Conservation (phyloP, 345 rosid species). For the Adansonia digitata region DNA sequence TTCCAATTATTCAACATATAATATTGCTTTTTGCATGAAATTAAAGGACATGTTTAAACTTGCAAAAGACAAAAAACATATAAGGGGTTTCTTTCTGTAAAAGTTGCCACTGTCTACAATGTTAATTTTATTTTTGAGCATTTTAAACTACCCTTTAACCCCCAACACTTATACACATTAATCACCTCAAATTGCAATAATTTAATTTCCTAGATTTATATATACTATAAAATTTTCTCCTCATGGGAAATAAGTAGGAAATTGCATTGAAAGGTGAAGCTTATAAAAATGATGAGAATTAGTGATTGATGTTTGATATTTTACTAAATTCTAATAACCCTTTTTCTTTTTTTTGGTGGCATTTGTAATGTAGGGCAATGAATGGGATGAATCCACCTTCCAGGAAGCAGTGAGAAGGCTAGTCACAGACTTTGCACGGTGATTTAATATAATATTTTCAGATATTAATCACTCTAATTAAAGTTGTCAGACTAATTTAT, state of each 20-base stretch:
- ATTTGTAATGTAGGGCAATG: conserved; percentile 56
- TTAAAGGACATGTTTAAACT: too few relatives aligned
- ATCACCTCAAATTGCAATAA: too few relatives aligned
- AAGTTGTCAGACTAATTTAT: not conserved
- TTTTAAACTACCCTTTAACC: too few relatives aligned
- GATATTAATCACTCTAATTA: not conserved
- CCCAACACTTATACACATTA: too few relatives aligned
- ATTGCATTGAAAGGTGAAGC: not conserved
- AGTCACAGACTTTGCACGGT: conserved; percentile 57
- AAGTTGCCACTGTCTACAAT: too few relatives aligned
- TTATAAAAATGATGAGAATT: not conserved
- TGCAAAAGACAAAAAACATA: too few relatives aligned
- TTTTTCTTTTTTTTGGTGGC: too few relatives aligned
- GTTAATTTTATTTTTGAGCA: too few relatives aligned
- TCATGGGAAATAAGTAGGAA: not conserved
- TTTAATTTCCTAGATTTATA: not conserved
- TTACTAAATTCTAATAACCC: too few relatives aligned
- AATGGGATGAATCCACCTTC: conserved; percentile 84
- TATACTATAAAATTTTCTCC: not conserved
- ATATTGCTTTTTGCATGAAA: too few relatives aligned
- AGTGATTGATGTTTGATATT: not conserved
- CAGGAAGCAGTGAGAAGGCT: conserved; percentile 75
- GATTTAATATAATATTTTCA: not conserved
- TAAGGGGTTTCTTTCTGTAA: too few relatives aligned
- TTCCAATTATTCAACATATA: too few relatives aligned